phyloP scores from a whole-genome alignment of 78 protist genomes.

The Dictyostelium purpureum region DNA sequence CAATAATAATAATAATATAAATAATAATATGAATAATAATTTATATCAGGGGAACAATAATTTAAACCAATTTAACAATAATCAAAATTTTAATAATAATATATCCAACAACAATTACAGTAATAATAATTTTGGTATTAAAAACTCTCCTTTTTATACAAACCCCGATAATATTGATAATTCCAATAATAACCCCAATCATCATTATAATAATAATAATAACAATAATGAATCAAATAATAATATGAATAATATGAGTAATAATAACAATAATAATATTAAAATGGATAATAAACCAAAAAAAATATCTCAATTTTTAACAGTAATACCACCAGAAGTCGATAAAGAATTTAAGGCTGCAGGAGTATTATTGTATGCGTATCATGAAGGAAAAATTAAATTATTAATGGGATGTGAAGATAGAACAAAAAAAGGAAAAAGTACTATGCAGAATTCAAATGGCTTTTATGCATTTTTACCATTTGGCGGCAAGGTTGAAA shows the following conservation, averaged over 20 bases:
- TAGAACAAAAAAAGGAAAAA: slow-evolving; percentile 8
- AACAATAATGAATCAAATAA: neutral
- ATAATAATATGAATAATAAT: too few species aligned
- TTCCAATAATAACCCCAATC: neutral
- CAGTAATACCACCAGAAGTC: neutral
- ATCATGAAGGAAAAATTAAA: neutral
- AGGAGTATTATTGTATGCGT: slow-evolving; percentile 1
- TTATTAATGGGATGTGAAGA: slow-evolving; percentile 52
- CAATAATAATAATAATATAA: too few species aligned
- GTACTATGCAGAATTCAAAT: neutral
- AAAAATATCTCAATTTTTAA: neutral
- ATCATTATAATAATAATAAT: neutral
- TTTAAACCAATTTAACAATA: neutral
- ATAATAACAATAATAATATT: neutral
- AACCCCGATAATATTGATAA: neutral
- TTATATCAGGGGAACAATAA: neutral
- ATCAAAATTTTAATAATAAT: neutral
- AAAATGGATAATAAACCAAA: neutral
- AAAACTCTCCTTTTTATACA: neutral
- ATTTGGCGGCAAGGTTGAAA: slow-evolving; percentile 48
- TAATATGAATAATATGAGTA: too few species aligned
- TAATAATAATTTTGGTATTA: too few species aligned
- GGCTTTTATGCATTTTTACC: slow-evolving; percentile 13
- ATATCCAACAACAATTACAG: neutral
- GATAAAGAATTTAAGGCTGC: slow-evolving; percentile 16